These are phyloP conservation scores for Miscanthus lutarioriparius DNA, from an alignment of 176 grass and related monocot species.

Conservation along the genomic window DNA sequence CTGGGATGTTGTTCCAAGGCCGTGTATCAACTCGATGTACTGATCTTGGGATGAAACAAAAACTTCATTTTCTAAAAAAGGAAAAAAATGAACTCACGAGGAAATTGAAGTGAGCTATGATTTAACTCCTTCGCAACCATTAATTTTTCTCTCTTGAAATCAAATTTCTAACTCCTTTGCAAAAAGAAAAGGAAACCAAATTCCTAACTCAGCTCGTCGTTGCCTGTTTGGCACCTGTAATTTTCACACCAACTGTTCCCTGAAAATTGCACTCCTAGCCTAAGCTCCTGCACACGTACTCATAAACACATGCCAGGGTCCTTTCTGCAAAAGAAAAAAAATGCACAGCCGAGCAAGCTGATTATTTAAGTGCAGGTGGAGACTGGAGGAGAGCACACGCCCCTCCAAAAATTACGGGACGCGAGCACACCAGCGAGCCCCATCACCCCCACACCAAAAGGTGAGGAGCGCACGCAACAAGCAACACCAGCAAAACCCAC, in stretches of 20 bases:
- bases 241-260: neutral
- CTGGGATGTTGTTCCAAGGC: too few relatives aligned
- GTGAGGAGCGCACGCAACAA: neutral
- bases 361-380: constrained; percentile 29
- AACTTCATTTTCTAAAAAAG: too few relatives aligned
- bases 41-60: too few relatives aligned
- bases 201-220: neutral
- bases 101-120: neutral
- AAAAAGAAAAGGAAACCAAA: too few relatives aligned
- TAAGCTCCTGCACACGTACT: neutral
- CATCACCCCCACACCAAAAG: neutral
- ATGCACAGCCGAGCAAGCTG: neutral
- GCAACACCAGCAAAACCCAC: neutral
- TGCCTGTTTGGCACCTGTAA: constrained; percentile 1
- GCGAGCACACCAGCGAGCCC: neutral
- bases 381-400: constrained; percentile 30
- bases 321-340: neutral
- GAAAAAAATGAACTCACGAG: too few relatives aligned
- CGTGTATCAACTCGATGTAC: too few relatives aligned
- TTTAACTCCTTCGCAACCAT: neutral
- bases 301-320: accelerated
- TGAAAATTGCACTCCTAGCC: neutral
- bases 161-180: too few relatives aligned
- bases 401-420: constrained; percentile 32
- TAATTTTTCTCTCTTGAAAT: too few relatives aligned